These are phyloP conservation scores for Xylaria cubensis DNA, from an alignment of 495 filamentous ascomycete species.

Conservation along the genomic window DNA sequence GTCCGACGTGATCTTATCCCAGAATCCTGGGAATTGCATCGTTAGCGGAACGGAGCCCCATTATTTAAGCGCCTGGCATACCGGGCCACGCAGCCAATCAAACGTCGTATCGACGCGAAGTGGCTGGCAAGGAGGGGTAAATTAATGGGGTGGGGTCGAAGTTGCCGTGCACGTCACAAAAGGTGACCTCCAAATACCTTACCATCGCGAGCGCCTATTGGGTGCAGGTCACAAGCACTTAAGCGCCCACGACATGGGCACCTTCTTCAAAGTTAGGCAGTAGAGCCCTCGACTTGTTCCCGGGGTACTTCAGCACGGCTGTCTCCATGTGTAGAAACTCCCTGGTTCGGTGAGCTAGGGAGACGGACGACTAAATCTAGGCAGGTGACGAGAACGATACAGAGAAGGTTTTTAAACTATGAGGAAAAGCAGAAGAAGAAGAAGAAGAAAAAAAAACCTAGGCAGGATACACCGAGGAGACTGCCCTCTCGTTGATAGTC, in stretches of 20 bases:
- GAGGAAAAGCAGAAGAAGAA: neutral
- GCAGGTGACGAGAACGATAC: neutral
- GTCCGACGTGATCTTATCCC: constrained; percentile 20
- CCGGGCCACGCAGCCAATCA: constrained; percentile 16
- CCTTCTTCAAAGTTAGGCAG: constrained; percentile 1
- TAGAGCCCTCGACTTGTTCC: neutral
- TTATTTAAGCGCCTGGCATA: constrained; percentile 26
- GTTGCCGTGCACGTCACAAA: too few relatives aligned
- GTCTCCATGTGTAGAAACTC: constrained; percentile 11
- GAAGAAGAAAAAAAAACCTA: neutral
- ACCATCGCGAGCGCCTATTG: constrained; percentile 17
- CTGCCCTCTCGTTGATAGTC: neutral
- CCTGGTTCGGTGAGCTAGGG: neutral
- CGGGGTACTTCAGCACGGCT: neutral
- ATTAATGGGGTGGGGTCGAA: neutral
- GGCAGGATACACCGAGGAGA: neutral
- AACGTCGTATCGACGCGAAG: neutral
- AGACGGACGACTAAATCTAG: neutral
- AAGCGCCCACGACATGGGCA: constrained; percentile 26
- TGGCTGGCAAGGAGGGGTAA: constrained; percentile 25
- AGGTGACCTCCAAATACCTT: neutral
- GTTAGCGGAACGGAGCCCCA: constrained; percentile 12
- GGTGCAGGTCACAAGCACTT: constrained; percentile 10
- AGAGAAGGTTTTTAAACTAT: neutral
- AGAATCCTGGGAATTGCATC: constrained; percentile 33